A percentile compares a stretch with the other conserved stretches of the same genome.
phyloP scores from a whole-genome alignment of 2,329 filamentous ascomycete species.

The Bipolaris oryzae region DNA sequence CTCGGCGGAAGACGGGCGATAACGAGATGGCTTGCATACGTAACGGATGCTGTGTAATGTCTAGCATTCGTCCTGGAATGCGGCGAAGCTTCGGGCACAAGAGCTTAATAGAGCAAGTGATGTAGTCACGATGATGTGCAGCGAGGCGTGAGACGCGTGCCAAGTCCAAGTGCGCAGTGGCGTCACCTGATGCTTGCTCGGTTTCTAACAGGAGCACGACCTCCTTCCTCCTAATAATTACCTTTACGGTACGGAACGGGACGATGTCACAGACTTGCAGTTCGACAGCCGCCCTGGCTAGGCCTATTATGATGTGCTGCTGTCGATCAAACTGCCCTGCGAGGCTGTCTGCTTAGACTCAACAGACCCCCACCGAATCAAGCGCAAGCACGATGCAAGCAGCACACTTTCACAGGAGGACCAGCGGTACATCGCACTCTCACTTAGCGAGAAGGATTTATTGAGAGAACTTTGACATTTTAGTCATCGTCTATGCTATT shows the following conservation, averaged over 20 bases:
- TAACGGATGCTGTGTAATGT: not conserved
- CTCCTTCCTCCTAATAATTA: not conserved
- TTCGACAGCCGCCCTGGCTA: not conserved
- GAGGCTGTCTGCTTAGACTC: not conserved
- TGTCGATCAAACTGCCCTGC: not conserved
- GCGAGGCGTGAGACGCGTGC: not conserved
- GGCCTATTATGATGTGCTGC: not conserved
- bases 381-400: not conserved
- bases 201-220: not conserved
- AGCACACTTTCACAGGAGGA: not conserved
- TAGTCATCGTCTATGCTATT: not conserved
- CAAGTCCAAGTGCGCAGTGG: not conserved
- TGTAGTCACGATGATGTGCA: conserved; percentile 1
- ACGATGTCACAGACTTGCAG: not conserved
- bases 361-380: not conserved
- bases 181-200: conserved; percentile 2
- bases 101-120: not conserved
- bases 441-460: not conserved
- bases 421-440: not conserved
- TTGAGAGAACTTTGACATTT: not conserved
- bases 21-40: conserved; percentile 1
- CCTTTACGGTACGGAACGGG: not conserved
- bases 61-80: not conserved
- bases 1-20: not conserved
- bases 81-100: conserved; percentile 1